These are phyloP conservation scores for Panicum hallii DNA, from an alignment of 202 grass and related monocot species.

Conservation along the genomic window DNA sequence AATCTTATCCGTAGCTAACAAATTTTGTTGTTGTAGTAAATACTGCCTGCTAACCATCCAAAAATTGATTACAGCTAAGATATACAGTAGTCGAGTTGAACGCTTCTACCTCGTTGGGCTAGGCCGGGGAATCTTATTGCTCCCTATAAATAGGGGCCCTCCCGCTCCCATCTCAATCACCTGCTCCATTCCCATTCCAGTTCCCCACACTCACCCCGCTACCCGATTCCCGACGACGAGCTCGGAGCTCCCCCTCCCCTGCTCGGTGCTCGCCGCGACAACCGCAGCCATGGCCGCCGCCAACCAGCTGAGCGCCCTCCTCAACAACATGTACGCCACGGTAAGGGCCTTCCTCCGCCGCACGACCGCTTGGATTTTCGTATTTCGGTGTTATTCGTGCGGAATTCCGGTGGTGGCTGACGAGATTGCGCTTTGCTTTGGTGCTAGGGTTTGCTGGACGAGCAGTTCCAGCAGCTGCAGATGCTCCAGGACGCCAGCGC, in stretches of 20 bases:
- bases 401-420: constrained; percentile 4
- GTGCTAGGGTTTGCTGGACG: constrained; percentile 70
- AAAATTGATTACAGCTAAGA: neutral
- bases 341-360: constrained; percentile 30
- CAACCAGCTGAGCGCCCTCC: constrained; percentile 50
- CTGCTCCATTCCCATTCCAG: neutral
- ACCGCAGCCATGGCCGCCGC: constrained; percentile 42
- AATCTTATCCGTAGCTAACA: neutral
- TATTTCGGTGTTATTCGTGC: neutral
- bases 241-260: neutral
- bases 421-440: neutral
- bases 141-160: constrained; percentile 23
- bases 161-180: neutral
- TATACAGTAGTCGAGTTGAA: neutral
- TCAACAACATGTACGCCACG: constrained; percentile 52
- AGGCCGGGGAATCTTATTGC: neutral
- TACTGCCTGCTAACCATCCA: rapidly evolving
- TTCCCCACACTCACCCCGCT: neutral
- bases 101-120: too few species aligned
- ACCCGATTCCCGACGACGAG: neutral
- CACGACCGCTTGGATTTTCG: neutral
- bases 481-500: constrained; percentile 39
- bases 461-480: constrained; percentile 63
- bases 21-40: neutral
- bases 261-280: neutral